Evolutionary conservation across 306 rosid species (phyloP), one percentile per base, ranked within the genome.

Genomic region (Cicer pinnatifidum): DNA sequence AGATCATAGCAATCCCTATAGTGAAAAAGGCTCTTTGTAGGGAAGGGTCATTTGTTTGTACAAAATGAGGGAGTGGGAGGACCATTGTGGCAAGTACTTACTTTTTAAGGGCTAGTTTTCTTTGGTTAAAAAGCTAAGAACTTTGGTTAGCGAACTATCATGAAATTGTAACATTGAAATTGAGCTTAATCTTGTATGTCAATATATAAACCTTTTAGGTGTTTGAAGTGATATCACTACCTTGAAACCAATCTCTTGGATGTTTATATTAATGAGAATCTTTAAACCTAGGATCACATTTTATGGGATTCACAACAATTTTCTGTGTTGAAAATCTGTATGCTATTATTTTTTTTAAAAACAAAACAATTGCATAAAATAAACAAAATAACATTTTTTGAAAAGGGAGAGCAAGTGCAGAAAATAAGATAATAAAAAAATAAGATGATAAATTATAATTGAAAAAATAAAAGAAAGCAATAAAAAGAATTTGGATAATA

Each of bases 81-180:
- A 66, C 63, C 41, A 68, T 58, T 58, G 69, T 51, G 43, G 64
- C 57, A 52, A 16, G 35, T 72, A 65, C 75, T 66, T 78, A 45
- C 79, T 72, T 51, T 33, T 8, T 56, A 44, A 80, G 82, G 78
- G 76, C 68, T 57, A 62, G 78, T 73, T 71, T 75, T 69, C 71
- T 63, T 23, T 75, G 63, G 75, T 35, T 11, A 60, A 58, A 70
- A 77, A 17, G 62, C 59, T 58, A n/a, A 23, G 43, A 80, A 77
- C 73, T 73, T 67, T 50, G 76, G 61, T 72, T 73, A 46, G 28
- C 67, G 33, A 72, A 41, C 43, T 73, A 57, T 65, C 11, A 44
- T 37, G 59, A 59, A 73, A 50, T 72, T 71, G 75, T 71, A 69
- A 79, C 69, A 71, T 44, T 60, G 73, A 68, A 80, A 76, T 35